Evolutionary conservation across 176 grass and related monocot species (phyloP).

Genomic region (Triticum turgidum): DNA sequence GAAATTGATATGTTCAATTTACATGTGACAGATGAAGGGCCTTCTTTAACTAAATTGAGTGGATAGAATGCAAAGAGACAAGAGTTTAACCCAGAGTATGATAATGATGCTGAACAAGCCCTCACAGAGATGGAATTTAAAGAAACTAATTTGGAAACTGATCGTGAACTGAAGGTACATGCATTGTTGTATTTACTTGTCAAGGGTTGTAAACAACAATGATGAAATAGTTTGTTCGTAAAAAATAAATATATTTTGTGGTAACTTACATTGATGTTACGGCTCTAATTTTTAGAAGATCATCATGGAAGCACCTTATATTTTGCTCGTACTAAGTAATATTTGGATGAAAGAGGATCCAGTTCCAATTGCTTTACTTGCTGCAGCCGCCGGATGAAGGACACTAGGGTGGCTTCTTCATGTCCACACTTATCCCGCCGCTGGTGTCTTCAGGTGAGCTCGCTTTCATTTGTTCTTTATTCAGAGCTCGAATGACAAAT

Average conservation of each 20-base stretch:
- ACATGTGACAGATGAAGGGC: conserved; percentile 66
- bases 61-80: conserved; percentile 55
- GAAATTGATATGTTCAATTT: conserved; percentile 28
- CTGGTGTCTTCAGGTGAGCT: too few species aligned
- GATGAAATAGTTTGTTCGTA: not conserved
- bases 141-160: conserved; percentile 73
- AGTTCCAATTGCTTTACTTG: too few species aligned
- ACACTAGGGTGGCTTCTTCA: too few species aligned
- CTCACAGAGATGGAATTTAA: conserved; percentile 96
- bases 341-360: too few species aligned
- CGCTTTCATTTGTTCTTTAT: too few species aligned
- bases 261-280: not conserved
- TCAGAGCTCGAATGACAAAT: too few species aligned
- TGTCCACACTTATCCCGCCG: too few species aligned
- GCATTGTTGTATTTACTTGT: conserved; percentile 74
- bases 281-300: conserved; percentile 4
- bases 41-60: conserved; percentile 79
- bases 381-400: too few species aligned
- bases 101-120: conserved; percentile 90
- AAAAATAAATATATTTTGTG: not conserved
- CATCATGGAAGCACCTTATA: not conserved
- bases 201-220: conserved; percentile 50
- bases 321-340: not conserved
- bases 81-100: conserved; percentile 97
- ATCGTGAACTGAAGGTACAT: conserved; percentile 72